A percentile compares a stretch with the other conserved stretches of the same genome.
These are phyloP conservation scores for Coemansia guatemalensis DNA, from an alignment of 192 early-diverging fungal genomes.

Conservation along the genomic window DNA sequence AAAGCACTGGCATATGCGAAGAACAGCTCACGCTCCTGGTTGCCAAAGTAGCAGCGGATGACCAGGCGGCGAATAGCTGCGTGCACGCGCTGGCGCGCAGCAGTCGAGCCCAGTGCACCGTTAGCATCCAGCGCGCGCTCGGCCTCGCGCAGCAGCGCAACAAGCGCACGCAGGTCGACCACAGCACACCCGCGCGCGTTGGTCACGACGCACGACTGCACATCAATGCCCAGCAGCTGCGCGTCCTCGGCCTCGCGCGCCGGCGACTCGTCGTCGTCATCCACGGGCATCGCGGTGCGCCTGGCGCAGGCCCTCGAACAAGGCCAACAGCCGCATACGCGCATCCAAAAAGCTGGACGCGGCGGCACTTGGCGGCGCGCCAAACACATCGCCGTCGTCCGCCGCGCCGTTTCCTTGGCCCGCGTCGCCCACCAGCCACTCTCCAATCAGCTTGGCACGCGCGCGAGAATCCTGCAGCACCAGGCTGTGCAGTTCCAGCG, in stretches of 20 bases:
- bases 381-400: conserved; percentile 22
- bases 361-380: conserved; percentile 15
- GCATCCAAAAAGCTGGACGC: conserved; percentile 34
- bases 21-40: conserved; percentile 68
- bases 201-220: conserved; percentile 50
- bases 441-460: conserved; percentile 44
- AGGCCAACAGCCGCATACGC: conserved; percentile 44
- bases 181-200: conserved; percentile 61
- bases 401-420: conserved; percentile 10
- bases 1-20: conserved; percentile 68
- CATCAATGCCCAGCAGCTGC: conserved; percentile 60
- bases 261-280: conserved; percentile 17
- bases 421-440: conserved; percentile 50
- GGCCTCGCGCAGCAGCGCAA: conserved; percentile 56
- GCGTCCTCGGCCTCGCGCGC: conserved; percentile 70
- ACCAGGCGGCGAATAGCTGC: conserved; percentile 62
- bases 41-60: conserved; percentile 67
- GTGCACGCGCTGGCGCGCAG: conserved; percentile 54
- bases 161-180: conserved; percentile 73
- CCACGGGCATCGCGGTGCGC: conserved; percentile 43
- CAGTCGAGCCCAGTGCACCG: conserved; percentile 48
- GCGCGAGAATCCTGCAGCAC: conserved; percentile 50
- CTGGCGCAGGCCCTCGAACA: conserved; percentile 45
- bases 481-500: conserved; percentile 82
- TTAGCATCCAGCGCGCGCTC: conserved; percentile 48